A percentile compares a stretch with the other conserved stretches of the same genome.
Evolutionary conservation across 257 asterid genomes (phyloP).

Genomic region (Ballota nigra): DNA sequence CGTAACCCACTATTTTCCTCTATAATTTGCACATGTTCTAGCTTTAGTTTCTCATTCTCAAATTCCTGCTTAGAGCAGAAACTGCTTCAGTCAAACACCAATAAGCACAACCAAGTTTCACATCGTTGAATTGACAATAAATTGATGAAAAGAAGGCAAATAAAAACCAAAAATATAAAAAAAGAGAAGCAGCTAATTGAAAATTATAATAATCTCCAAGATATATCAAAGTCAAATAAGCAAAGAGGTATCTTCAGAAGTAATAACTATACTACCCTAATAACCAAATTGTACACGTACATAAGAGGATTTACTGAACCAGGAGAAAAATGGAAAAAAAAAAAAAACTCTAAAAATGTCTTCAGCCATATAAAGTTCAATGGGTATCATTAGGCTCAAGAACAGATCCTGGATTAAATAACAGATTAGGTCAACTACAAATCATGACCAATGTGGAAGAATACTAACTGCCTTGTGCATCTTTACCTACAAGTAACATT

Average conservation of each 20-base stretch:
- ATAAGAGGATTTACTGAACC: too few relatives aligned
- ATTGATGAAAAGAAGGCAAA: neutral
- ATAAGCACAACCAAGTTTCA: neutral
- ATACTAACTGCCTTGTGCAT: neutral
- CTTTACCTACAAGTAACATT: neutral
- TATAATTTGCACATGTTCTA: conserved; percentile 65
- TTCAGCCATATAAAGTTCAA: too few relatives aligned
- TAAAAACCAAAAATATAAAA: too few relatives aligned
- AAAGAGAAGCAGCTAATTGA: too few relatives aligned
- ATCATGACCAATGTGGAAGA: neutral
- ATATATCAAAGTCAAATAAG: too few relatives aligned
- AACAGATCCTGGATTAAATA: neutral
- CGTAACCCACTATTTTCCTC: conserved; percentile 87
- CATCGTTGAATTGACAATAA: neutral
- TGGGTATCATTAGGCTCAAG: neutral
- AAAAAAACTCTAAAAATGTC: too few relatives aligned
- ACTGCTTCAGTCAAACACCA: neutral
- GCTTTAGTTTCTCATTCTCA: conserved; percentile 76
- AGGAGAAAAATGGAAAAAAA: too few relatives aligned
- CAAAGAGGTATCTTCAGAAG: too few relatives aligned
- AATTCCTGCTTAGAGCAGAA: conserved; percentile 50
- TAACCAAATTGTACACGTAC: too few relatives aligned
- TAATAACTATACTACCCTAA: neutral
- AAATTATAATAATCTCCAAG: too few relatives aligned
- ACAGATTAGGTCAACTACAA: neutral